Conservation (phyloP, 768 basidiomycete species). For the Mycena belliarum region DNA sequence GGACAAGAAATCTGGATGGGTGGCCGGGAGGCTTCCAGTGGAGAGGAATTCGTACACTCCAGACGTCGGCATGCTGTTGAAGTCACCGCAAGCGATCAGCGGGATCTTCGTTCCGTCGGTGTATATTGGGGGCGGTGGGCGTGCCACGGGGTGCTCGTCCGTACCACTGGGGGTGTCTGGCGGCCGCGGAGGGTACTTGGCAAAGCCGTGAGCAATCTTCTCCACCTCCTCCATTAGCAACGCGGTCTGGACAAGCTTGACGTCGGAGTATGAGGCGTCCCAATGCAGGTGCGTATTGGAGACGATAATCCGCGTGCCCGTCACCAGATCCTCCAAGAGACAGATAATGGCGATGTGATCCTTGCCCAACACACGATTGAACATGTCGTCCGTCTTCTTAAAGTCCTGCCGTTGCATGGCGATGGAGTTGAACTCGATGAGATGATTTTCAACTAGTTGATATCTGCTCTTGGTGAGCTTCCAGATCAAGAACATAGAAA, state of each 20-base stretch:
- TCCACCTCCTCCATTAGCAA: conserved; percentile 90
- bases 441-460: conserved; percentile 88
- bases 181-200: conserved; percentile 70
- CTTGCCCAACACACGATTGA: conserved; percentile 94
- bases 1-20: conserved; percentile 90
- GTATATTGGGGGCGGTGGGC: conserved; percentile 67
- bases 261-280: conserved; percentile 91
- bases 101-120: conserved; percentile 89
- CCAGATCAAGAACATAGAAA: conserved; percentile 4
- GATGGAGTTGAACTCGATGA: conserved; percentile 90
- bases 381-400: conserved; percentile 99
- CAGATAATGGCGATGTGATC: conserved; percentile 91
- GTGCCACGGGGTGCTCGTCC: conserved; percentile 28
- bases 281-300: conserved; percentile 92
- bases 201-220: conserved; percentile 84
- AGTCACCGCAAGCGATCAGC: conserved; percentile 90
- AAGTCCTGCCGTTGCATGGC: conserved; percentile 93
- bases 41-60: conserved; percentile 92
- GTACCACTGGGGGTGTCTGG: conserved; percentile 40
- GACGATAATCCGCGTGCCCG: conserved; percentile 86
- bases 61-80: conserved; percentile 84
- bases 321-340: conserved; percentile 82
- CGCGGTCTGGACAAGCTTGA: conserved; percentile 96
- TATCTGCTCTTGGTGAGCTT: conserved; percentile 54
- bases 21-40: conserved; percentile 62